These are phyloP conservation scores for Tetradesmus lagerheimii DNA, from an alignment of 139 green algal species.

Conservation along the genomic window DNA sequence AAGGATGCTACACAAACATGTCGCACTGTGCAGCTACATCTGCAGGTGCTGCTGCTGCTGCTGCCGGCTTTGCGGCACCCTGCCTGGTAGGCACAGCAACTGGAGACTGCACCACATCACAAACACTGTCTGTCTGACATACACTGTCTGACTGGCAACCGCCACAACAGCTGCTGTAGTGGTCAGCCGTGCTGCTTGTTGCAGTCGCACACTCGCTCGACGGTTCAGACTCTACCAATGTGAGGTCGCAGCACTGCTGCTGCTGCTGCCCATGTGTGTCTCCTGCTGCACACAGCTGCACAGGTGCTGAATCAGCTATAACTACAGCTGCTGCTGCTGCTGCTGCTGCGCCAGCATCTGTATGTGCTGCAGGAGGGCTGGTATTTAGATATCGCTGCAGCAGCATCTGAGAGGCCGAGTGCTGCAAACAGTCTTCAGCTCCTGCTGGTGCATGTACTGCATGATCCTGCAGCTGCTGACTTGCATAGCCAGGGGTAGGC, in stretches of 20 bases:
- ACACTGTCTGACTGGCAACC: not conserved
- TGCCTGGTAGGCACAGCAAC: not conserved
- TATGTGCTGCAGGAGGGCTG: not conserved
- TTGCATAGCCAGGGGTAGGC: not conserved
- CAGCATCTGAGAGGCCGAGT: not conserved
- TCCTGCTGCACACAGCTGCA: not conserved
- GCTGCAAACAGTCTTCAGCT: not conserved
- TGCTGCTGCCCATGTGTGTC: slow-evolving; percentile 3
- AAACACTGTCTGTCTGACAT: not conserved
- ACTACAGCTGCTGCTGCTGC: not conserved
- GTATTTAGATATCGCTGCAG: slow-evolving; percentile 9
- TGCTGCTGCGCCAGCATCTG: not conserved
- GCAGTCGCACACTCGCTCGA: not conserved
- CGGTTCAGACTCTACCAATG: not conserved
- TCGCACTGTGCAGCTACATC: not conserved
- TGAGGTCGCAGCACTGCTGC: not conserved
- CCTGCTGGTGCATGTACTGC: not conserved
- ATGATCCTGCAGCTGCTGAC: not conserved
- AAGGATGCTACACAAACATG: not conserved
- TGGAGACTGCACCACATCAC: not conserved
- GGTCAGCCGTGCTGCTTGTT: not conserved
- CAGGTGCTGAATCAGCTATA: not conserved
- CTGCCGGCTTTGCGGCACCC: not conserved
- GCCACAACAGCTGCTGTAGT: not conserved
- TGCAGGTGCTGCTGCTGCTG: not conserved